Evolutionary conservation across 176 grass and related monocot species (phyloP).

Genomic region (Aegilops umbellulata): DNA sequence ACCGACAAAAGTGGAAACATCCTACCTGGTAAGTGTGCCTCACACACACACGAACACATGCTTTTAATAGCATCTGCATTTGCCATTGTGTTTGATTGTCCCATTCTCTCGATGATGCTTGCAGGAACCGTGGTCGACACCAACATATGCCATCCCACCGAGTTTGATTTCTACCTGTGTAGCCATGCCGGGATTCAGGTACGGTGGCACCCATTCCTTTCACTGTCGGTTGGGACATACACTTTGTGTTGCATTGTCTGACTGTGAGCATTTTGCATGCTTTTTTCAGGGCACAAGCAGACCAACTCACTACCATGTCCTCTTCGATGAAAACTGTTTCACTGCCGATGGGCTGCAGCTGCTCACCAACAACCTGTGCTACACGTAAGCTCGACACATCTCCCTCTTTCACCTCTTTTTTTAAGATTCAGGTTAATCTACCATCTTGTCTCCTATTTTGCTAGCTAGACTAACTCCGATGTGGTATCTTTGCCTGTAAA

Average conservation of each 20-base stretch:
- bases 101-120: neutral
- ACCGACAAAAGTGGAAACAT: slow-evolving; percentile 77
- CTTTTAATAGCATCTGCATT: neutral
- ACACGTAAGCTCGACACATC: slow-evolving; percentile 49
- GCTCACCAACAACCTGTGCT: slow-evolving; percentile 66
- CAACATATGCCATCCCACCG: slow-evolving; percentile 62
- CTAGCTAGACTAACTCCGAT: neutral
- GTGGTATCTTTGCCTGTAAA: slow-evolving; percentile 13
- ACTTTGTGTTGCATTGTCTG: neutral
- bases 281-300: slow-evolving; percentile 57
- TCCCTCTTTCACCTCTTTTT: neutral
- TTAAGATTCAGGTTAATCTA: neutral
- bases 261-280: neutral
- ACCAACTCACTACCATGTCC: slow-evolving; percentile 59
- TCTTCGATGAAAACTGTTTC: slow-evolving; percentile 56
- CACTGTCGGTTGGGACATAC: neutral
- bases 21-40: slow-evolving; percentile 46
- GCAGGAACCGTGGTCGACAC: slow-evolving; percentile 76
- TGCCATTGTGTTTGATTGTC: neutral
- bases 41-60: neutral
- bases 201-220: neutral
- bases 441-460: neutral
- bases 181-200: slow-evolving; percentile 83
- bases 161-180: slow-evolving; percentile 89
- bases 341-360: slow-evolving; percentile 44